These are phyloP conservation scores for Apiospora hydei DNA, from an alignment of 2,329 filamentous ascomycete species.

Conservation along the genomic window DNA sequence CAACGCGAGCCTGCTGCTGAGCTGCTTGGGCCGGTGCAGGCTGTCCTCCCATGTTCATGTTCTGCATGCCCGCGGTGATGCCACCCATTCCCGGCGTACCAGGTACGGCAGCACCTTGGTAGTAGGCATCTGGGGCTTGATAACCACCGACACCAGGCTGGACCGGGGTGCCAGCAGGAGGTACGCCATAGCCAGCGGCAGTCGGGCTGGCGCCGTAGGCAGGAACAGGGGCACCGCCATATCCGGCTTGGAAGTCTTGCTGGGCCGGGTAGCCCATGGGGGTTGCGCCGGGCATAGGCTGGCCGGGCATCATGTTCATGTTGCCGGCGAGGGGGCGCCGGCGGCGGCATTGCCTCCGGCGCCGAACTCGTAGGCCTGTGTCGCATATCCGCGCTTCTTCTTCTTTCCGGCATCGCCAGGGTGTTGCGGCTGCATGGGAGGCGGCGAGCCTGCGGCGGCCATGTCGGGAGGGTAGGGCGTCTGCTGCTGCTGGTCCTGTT, in stretches of 20 bases:
- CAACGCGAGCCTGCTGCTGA: slow-evolving; percentile 49
- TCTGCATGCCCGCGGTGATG: slow-evolving; percentile 26
- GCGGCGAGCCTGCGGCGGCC: slow-evolving; percentile 43
- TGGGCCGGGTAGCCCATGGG: slow-evolving; percentile 56
- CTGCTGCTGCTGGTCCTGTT: slow-evolving; percentile 44
- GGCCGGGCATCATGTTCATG: slow-evolving; percentile 42
- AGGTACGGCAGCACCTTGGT: slow-evolving; percentile 60
- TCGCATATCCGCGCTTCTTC: slow-evolving; percentile 95
- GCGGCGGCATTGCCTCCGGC: slow-evolving; percentile 80
- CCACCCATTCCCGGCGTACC: slow-evolving; percentile 71
- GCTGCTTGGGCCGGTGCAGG: slow-evolving; percentile 55
- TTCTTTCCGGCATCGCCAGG: slow-evolving; percentile 63
- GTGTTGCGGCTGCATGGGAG: slow-evolving; percentile 42
- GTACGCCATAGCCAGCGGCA: slow-evolving; percentile 50
- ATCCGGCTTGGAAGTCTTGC: slow-evolving; percentile 48
- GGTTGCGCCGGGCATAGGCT: slow-evolving; percentile 47
- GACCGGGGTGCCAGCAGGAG: slow-evolving; percentile 47
- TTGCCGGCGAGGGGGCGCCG: slow-evolving; percentile 48
- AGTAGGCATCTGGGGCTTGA: slow-evolving; percentile 72
- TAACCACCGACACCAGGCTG: slow-evolving; percentile 66
- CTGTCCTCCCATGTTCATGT: slow-evolving; percentile 76
- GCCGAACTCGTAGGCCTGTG: slow-evolving; percentile 92
- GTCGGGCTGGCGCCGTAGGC: slow-evolving; percentile 51
- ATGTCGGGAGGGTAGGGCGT: slow-evolving; percentile 41
- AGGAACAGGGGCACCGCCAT: slow-evolving; percentile 36